Conservation (phyloP, 2,329 filamentous ascomycete species). For the Fusarium metavorans region DNA sequence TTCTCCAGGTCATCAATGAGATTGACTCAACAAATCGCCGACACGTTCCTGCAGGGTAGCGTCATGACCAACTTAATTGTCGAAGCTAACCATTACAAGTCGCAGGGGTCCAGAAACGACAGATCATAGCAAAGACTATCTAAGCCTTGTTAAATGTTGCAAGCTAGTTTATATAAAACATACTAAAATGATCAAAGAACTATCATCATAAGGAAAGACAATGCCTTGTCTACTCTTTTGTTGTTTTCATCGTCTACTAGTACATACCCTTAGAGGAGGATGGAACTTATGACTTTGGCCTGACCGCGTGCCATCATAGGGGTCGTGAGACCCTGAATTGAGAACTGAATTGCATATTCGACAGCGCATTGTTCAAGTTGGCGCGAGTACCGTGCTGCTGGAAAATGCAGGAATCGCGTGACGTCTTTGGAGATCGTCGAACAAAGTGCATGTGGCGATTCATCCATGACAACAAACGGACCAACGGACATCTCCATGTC, state of each 20-base stretch:
- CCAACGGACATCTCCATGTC: neutral
- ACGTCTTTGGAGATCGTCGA: neutral
- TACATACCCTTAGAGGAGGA: neutral
- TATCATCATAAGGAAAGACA: neutral
- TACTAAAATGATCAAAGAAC: neutral
- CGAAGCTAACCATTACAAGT: conserved; percentile 11
- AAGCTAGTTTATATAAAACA: neutral
- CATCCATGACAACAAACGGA: neutral
- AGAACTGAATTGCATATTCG: neutral
- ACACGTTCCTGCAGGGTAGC: conserved; percentile 28
- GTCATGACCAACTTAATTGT: conserved; percentile 32
- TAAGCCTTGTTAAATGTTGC: neutral
- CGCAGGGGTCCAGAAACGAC: neutral
- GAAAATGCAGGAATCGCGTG: neutral
- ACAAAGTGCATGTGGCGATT: neutral
- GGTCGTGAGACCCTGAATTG: neutral
- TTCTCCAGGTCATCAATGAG: neutral
- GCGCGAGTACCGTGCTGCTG: neutral
- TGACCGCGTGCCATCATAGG: neutral
- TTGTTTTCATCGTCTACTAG: neutral
- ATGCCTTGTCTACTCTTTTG: neutral
- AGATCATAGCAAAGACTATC: neutral
- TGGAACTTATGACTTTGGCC: neutral
- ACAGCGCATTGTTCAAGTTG: neutral
- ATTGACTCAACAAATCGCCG: neutral